These are phyloP conservation scores for Eucalyptus regnans DNA, from an alignment of 345 rosid species.

Conservation along the genomic window DNA sequence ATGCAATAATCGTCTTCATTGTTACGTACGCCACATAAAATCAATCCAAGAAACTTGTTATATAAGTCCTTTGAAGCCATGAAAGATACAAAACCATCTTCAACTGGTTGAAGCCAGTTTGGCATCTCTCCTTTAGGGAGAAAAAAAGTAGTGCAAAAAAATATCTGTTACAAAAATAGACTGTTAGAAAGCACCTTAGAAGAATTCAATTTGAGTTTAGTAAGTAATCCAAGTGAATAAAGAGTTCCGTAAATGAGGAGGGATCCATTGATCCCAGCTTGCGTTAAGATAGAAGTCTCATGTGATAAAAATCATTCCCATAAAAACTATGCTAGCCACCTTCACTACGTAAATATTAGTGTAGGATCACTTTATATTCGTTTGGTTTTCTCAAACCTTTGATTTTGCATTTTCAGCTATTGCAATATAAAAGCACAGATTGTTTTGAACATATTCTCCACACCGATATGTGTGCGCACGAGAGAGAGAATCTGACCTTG, in stretches of 20 bases:
- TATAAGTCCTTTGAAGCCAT: neutral
- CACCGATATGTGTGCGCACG: no score
- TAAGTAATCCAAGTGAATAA: neutral
- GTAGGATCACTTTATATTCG: neutral
- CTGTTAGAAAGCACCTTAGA: no score
- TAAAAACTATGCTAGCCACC: no score
- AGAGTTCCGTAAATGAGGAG: neutral
- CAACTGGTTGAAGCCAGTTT: neutral
- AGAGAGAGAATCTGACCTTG: neutral
- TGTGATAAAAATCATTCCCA: no score
- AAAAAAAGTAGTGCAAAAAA: accelerated
- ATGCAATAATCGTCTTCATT: accelerated
- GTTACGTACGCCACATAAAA: accelerated
- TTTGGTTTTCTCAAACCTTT: neutral
- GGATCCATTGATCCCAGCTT: neutral
- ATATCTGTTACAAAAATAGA: neutral
- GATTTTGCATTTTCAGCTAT: no score
- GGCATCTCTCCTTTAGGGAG: neutral
- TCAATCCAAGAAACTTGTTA: neutral
- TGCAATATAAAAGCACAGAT: no score
- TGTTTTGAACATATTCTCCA: no score
- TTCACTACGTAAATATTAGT: neutral
- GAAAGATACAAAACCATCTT: neutral
- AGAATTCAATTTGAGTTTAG: neutral
- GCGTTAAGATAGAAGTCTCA: no score